Conservation (phyloP, 257 asterid genomes). For the Solanum chiquidenum region DNA sequence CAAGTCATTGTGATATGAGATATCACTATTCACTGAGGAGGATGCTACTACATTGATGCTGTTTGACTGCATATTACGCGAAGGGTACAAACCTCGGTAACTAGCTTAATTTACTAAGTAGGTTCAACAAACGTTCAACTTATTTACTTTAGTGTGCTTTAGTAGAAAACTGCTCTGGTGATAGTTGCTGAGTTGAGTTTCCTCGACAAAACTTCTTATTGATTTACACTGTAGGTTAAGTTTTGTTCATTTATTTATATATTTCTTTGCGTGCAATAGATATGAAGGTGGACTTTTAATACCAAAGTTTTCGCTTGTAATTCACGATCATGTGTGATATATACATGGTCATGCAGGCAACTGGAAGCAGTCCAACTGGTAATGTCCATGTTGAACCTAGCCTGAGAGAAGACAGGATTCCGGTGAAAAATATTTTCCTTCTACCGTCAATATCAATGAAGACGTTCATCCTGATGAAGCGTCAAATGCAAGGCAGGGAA, state of each 20-base stretch:
- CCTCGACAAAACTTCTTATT: neutral
- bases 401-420: too few species aligned
- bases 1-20: conserved; percentile 21
- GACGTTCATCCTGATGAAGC: neutral
- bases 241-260: neutral
- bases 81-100: neutral
- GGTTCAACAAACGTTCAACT: neutral
- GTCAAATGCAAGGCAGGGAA: too few species aligned
- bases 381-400: too few species aligned
- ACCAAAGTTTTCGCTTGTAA: too few species aligned
- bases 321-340: too few species aligned
- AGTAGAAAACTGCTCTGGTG: neutral
- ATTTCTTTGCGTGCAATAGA: neutral
- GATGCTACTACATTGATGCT: neutral
- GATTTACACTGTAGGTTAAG: neutral
- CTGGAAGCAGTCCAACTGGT: too few species aligned
- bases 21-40: neutral
- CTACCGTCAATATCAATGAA: neutral
- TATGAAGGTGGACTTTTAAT: neutral
- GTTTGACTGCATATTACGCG: neutral
- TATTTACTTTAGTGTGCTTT: neutral
- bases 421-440: neutral
- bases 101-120: neutral
- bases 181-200: neutral
- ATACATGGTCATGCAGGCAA: too few species aligned